These are phyloP conservation scores for Cutaneotrichosporon dermatis DNA, from an alignment of 1,284 basidiomycete species.

Conservation along the genomic window DNA sequence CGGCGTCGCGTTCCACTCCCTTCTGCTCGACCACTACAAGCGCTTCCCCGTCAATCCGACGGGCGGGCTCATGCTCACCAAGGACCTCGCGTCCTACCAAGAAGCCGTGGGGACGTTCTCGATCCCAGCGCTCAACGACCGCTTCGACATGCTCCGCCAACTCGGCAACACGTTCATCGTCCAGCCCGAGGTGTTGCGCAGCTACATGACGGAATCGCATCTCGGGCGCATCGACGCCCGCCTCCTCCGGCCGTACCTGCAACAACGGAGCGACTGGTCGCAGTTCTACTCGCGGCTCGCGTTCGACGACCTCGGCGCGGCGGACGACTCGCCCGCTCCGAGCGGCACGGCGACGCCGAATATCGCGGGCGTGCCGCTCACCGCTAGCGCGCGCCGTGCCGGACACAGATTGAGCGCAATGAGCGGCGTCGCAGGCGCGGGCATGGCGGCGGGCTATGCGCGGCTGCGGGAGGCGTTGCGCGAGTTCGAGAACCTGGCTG, in stretches of 20 bases:
- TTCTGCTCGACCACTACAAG: slow-evolving; percentile 88
- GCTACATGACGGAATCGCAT: slow-evolving; percentile 87
- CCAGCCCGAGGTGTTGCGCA: slow-evolving; percentile 83
- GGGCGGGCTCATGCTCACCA: slow-evolving; percentile 95
- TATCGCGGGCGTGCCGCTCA: neutral
- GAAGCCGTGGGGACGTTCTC: slow-evolving; percentile 78
- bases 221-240: slow-evolving; percentile 83
- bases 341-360: slow-evolving; percentile 9
- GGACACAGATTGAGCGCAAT: slow-evolving; percentile 32
- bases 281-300: slow-evolving; percentile 38
- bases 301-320: slow-evolving; percentile 30
- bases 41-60: slow-evolving; percentile 96
- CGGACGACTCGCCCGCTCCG: neutral
- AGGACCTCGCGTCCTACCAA: slow-evolving; percentile 95
- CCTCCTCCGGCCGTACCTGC: slow-evolving; percentile 84
- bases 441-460: slow-evolving; percentile 45
- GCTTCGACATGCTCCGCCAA: slow-evolving; percentile 97
- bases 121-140: slow-evolving; percentile 79
- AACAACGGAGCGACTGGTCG: slow-evolving; percentile 76
- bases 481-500: slow-evolving; percentile 38
- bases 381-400: slow-evolving; percentile 1
- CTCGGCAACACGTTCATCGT: slow-evolving; percentile 96
- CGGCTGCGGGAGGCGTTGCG: slow-evolving; percentile 45
- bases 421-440: slow-evolving; percentile 42
- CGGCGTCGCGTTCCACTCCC: slow-evolving; percentile 90